Evolutionary conservation across 2,329 filamentous ascomycete species (phyloP).

Genomic region (Paraconiothyrium brasiliense): DNA sequence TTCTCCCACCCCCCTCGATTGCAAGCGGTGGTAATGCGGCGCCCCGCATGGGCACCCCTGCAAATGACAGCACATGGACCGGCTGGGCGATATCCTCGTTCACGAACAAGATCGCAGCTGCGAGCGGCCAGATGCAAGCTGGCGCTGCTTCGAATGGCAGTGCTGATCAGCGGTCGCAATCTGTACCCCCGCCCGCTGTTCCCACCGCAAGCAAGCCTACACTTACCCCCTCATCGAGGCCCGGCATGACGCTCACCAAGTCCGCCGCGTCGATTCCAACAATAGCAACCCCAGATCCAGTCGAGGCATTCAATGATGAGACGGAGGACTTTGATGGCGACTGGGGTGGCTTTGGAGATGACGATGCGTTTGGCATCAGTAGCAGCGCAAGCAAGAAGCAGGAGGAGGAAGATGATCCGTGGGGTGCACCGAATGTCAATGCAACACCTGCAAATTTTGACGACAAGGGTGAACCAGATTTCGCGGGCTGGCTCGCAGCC

Average conservation of each 20-base stretch:
- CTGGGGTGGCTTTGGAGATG: conserved; percentile 76
- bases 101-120: conserved; percentile 88
- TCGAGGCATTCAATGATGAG: conserved; percentile 60
- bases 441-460: conserved; percentile 66
- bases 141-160: conserved; percentile 53
- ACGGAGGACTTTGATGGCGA: conserved; percentile 72
- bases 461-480: conserved; percentile 90
- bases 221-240: conserved; percentile 56
- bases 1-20: conserved; percentile 70
- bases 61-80: conserved; percentile 78
- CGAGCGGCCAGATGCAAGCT: conserved; percentile 84
- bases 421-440: conserved; percentile 56
- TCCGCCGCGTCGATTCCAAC: conserved; percentile 40
- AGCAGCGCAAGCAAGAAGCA: conserved; percentile 39
- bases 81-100: conserved; percentile 99
- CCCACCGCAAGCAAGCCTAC: conserved; percentile 62
- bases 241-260: conserved; percentile 42
- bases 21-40: conserved; percentile 53
- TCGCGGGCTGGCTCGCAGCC: conserved; percentile 92
- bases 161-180: conserved; percentile 58
- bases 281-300: conserved; percentile 53
- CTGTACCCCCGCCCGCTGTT: conserved; percentile 54
- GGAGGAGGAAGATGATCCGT: conserved; percentile 65
- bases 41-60: conserved; percentile 82
- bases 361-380: conserved; percentile 45